phyloP scores from a whole-genome alignment of 2,329 filamentous ascomycete genomes.

The Colletotrichum somersetense region DNA sequence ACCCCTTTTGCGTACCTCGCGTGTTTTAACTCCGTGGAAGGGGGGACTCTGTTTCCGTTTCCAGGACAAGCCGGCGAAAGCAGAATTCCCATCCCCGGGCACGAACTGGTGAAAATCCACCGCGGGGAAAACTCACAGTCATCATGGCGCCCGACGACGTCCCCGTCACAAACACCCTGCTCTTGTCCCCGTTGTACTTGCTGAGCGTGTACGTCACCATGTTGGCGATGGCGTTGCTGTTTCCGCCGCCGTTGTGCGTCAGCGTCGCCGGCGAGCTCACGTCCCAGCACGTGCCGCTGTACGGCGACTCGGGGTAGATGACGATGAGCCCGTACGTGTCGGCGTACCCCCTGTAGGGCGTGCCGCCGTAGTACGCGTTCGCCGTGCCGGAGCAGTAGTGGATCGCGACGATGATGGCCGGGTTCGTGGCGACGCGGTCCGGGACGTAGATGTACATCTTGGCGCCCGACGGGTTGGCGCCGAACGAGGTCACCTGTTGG shows the following conservation, averaged over 20 bases:
- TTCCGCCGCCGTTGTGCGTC: slow-evolving; percentile 68
- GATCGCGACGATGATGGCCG: slow-evolving; percentile 63
- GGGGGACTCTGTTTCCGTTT: no score
- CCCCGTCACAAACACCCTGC: slow-evolving; percentile 67
- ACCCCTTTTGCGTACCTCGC: no score
- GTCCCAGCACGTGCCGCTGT: slow-evolving; percentile 69
- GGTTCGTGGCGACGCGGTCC: slow-evolving; percentile 50
- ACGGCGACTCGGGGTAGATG: slow-evolving; percentile 68
- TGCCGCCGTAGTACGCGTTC: slow-evolving; percentile 60
- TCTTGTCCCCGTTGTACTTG: slow-evolving; percentile 64
- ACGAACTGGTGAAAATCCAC: neutral
- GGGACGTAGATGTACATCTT: slow-evolving; percentile 49
- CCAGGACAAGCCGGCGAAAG: neutral
- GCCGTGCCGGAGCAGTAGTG: slow-evolving; percentile 68
- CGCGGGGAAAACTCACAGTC: slow-evolving; percentile 50
- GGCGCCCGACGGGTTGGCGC: slow-evolving; percentile 46
- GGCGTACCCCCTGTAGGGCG: slow-evolving; percentile 61
- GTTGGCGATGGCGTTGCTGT: slow-evolving; percentile 68
- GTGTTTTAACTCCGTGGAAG: fast-evolving
- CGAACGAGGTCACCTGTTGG: slow-evolving; percentile 56
- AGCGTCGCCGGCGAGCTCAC: slow-evolving; percentile 64
- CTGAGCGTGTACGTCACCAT: slow-evolving; percentile 69
- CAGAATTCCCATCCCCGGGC: no score
- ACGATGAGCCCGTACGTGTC: slow-evolving; percentile 59
- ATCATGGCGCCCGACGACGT: slow-evolving; percentile 63